These are phyloP conservation scores for Pseudogymnoascus sp. DNA, from an alignment of 2,329 filamentous ascomycete species.

Conservation along the genomic window DNA sequence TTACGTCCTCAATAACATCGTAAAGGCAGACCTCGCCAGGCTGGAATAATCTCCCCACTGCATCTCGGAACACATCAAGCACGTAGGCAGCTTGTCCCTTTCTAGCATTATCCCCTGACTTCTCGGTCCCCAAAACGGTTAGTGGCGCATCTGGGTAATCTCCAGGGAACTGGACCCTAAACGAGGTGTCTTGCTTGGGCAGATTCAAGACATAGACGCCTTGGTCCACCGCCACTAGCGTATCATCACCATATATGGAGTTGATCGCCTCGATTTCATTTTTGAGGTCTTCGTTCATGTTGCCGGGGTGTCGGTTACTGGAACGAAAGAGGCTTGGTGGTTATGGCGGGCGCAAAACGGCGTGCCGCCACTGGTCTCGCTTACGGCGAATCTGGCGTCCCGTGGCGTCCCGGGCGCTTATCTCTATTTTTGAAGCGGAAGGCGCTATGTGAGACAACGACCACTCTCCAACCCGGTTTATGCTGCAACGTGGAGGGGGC, in stretches of 20 bases:
- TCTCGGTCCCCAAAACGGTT: slow-evolving; percentile 67
- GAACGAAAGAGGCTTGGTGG: neutral
- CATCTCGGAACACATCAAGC: slow-evolving; percentile 59
- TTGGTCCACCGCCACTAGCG: slow-evolving; percentile 39
- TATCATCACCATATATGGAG: slow-evolving; percentile 70
- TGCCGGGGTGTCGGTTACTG: neutral
- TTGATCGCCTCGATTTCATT: slow-evolving; percentile 79
- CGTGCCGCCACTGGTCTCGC: neutral
- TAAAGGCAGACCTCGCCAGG: slow-evolving; percentile 79
- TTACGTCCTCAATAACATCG: slow-evolving; percentile 76
- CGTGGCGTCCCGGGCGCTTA: slow-evolving; percentile 1
- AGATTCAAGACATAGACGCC: slow-evolving; percentile 56
- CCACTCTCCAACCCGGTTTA: neutral
- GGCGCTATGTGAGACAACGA: neutral
- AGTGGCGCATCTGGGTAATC: slow-evolving; percentile 71
- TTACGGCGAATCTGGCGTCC: neutral
- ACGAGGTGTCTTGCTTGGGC: slow-evolving; percentile 48
- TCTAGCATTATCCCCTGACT: slow-evolving; percentile 57
- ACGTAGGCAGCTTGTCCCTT: slow-evolving; percentile 66
- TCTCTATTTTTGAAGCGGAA: slow-evolving; percentile 5
- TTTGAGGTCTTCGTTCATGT: slow-evolving; percentile 37
- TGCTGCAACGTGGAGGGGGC: neutral
- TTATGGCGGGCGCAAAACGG: neutral
- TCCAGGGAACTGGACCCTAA: slow-evolving; percentile 60
- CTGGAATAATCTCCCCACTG: slow-evolving; percentile 59